Conservation (phyloP, 371 early-diverging fungal species). For the Mucor sp. region DNA sequence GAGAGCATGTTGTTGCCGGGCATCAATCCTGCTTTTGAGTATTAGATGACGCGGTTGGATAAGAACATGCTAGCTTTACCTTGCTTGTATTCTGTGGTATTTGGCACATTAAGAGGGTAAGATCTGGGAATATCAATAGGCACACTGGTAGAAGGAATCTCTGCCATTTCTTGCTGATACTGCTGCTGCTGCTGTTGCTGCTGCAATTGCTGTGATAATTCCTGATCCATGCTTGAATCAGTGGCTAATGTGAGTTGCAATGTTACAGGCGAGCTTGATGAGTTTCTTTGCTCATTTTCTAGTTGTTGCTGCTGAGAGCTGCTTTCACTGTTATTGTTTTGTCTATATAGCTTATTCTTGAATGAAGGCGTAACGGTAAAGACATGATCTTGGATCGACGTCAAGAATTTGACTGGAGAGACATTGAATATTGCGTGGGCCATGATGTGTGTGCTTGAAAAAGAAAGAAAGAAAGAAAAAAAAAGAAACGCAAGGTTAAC, state of each 20-base stretch:
- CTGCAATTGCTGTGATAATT: neutral
- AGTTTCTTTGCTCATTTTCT: constrained; percentile 2
- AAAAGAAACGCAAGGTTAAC: constrained; percentile 4
- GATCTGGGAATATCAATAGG: constrained; percentile 26
- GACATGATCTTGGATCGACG: constrained; percentile 22
- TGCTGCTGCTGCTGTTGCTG: constrained; percentile 5
- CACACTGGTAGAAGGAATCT: neutral
- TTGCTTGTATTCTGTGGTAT: neutral
- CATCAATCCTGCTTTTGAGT: constrained; percentile 1
- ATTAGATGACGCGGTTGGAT: too few species aligned
- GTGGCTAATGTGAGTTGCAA: constrained; percentile 18
- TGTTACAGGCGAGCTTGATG: constrained; percentile 10
- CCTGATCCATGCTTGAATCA: constrained; percentile 3
- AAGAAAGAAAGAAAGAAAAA: constrained; percentile 6
- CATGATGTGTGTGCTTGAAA: constrained; percentile 9
- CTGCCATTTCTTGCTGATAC: neutral
- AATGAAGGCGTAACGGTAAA: constrained; percentile 13
- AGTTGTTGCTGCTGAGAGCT: neutral
- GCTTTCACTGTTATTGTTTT: neutral
- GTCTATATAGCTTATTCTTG: constrained; percentile 4
- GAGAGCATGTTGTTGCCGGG: constrained; percentile 1
- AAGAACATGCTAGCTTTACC: neutral
- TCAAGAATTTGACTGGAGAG: constrained; percentile 21
- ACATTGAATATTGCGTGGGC: constrained; percentile 18
- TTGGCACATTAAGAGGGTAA: constrained; percentile 8